Conservation (phyloP, 495 filamentous ascomycete species). For the Hyphodiscus hymeniophilus region DNA sequence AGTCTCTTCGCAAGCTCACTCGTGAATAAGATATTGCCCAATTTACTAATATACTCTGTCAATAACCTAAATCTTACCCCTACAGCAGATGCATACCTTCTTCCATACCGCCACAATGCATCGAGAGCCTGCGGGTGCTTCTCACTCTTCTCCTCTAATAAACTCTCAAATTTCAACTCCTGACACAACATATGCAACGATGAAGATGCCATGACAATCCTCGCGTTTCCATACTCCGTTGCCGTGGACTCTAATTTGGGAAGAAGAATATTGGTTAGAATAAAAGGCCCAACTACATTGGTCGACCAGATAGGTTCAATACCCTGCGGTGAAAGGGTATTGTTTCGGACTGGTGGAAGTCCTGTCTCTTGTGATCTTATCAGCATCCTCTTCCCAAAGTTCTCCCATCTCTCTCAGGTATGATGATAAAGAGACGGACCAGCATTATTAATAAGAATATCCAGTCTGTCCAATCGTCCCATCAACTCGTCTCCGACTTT, state of each 20-base stretch:
- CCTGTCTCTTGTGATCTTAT: background rate
- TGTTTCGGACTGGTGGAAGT: background rate
- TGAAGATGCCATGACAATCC: background rate
- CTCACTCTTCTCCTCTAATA: background rate
- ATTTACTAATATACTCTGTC: background rate
- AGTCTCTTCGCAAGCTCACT: background rate
- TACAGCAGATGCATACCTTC: background rate
- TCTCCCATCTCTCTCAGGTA: no score
- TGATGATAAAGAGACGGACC: background rate
- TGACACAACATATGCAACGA: background rate
- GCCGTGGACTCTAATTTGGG: background rate
- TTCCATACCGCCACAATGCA: background rate
- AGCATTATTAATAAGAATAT: slow-evolving; percentile 21
- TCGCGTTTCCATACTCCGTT: background rate
- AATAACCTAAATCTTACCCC: background rate
- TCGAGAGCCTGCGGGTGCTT: background rate
- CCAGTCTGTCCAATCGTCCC: background rate
- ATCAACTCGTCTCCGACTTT: background rate
- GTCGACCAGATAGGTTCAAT: background rate
- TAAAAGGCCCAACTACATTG: background rate
- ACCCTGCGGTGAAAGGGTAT: background rate
- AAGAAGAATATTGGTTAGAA: background rate
- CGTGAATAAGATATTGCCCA: background rate
- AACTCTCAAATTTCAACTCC: background rate
- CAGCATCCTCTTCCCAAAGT: no score